Evolutionary conservation across 257 asterid genomes (phyloP).

Genomic region (Solanum piurae): DNA sequence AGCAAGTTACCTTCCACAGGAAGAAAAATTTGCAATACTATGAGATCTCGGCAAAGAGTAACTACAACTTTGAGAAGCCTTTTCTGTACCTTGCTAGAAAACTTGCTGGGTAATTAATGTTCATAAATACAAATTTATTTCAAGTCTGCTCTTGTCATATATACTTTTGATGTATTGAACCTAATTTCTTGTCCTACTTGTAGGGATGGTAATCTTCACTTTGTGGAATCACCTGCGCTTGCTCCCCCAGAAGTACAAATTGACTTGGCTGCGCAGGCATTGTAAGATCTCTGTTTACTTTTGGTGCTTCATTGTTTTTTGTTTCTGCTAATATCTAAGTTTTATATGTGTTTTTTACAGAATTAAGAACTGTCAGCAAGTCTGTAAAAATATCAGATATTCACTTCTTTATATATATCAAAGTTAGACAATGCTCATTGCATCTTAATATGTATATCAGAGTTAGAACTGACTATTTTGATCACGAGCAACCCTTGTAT

Average conservation of each 20-base stretch:
- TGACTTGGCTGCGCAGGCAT: slow-evolving; percentile 48
- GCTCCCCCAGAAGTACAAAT: slow-evolving; percentile 65
- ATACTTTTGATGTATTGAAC: not conserved
- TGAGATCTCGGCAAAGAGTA: slow-evolving; percentile 74
- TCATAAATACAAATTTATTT: not conserved
- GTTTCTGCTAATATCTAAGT: not conserved
- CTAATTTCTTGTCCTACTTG: not conserved
- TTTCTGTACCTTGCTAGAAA: slow-evolving; percentile 58
- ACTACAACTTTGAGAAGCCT: slow-evolving; percentile 82
- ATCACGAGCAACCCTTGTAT: not conserved
- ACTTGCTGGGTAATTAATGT: slow-evolving; percentile 55
- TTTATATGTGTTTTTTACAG: not conserved
- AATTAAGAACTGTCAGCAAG: not conserved
- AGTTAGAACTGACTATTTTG: not conserved
- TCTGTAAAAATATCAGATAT: not conserved
- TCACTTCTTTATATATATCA: not conserved
- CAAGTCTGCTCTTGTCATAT: not conserved
- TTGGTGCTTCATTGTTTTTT: not conserved
- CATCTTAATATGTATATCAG: not conserved
- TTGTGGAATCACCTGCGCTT: slow-evolving; percentile 64
- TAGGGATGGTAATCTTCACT: slow-evolving; percentile 51
- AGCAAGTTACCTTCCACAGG: slow-evolving; percentile 69
- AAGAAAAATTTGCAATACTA: slow-evolving; percentile 65
- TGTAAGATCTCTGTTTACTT: slow-evolving; percentile 13
- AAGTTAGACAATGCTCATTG: not conserved